Evolutionary conservation across 345 rosid species (phyloP), one percentile per base, ranked within the genome.

Genomic region (Camelina sativa): DNA sequence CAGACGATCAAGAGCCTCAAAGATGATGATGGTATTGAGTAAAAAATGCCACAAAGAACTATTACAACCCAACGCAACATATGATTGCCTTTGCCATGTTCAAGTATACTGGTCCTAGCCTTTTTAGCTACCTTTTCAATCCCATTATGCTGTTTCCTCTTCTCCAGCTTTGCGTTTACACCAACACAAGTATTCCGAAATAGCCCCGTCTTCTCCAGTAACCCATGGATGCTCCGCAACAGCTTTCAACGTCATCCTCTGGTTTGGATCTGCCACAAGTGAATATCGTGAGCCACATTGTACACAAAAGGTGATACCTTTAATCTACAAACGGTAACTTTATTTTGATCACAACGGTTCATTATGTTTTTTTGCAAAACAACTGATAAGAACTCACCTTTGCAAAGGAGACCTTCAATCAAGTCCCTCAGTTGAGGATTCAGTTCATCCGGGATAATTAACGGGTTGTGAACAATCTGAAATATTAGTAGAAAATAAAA

Each of bases 391-490:
- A 16, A 22, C 87, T 61, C 15, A 86, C 98, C 96, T 89, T 93
- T 93, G 84, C 88, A 85, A 69, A 93, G 97, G 67, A 93, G 89
- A 53, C 98, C 93, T 71, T 89, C 85, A 8, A 93, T 68, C 62
- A 93, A 84, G 73, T 81, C 79, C 80, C 74, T 83, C 60, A 93
- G 86, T 40, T 72, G 84, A 4, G 89, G 84, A 79, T 87, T 87
- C 83, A 93, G 46, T 38, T 72, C 82, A 69, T 77, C 77, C 6
- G 93, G 92, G 59, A 89, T 79, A 67, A 73, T 75, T 73, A 93
- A 67, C 13, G 92, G 81, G 76, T 81, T 86, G 60, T 87, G 77
- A 41, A 91, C 97, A 62, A 93, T 93, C 97, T 93, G 83, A 20
- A 69, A 51, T 32, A 61, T 23, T 40, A 0, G 48, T 41, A 32